Conservation (phyloP, 164 flowering plant species). For the Dillenia turbinata region DNA sequence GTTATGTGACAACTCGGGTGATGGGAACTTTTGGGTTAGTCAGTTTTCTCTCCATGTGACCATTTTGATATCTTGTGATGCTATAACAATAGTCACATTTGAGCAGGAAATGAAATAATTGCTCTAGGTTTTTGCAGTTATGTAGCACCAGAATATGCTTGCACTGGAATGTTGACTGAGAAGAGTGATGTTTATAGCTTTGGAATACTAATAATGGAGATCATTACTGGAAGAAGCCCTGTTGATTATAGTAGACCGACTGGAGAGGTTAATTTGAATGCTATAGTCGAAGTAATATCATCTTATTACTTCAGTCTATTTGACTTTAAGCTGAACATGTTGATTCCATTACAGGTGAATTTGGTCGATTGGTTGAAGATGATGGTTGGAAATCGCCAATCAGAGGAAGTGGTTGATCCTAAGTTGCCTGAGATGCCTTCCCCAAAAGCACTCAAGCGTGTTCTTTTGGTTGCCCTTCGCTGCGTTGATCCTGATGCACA, state of each 20-base stretch:
- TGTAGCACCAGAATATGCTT: conserved; percentile 98
- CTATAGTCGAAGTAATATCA: too few species aligned
- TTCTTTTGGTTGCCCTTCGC: conserved; percentile 71
- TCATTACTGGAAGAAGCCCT: conserved; percentile 84
- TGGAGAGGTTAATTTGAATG: conserved; percentile 53
- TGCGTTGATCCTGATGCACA: conserved; percentile 96
- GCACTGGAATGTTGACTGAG: conserved; percentile 96
- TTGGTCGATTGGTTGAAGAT: conserved; percentile 90
- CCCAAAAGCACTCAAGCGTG: conserved; percentile 79
- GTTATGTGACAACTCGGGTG: conserved; percentile 91
- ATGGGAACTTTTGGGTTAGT: conserved; percentile 99
- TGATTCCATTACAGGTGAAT: conserved; percentile 49
- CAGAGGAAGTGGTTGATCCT: conserved; percentile 90
- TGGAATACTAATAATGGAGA: conserved; percentile 92
- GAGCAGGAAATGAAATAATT: background rate
- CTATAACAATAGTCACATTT: too few species aligned
- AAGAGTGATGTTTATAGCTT: conserved; percentile 93
- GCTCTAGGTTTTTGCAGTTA: conserved; percentile 41
- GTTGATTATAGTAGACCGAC: conserved; percentile 79
- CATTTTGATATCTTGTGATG: background rate
- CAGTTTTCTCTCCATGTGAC: background rate
- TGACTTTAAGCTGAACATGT: background rate
- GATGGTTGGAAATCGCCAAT: conserved; percentile 68
- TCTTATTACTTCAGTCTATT: too few species aligned
- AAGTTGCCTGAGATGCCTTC: conserved; percentile 77